Conservation (phyloP, 805 yeast genomes). For the Yamadazyma takamatsuzukensis region DNA sequence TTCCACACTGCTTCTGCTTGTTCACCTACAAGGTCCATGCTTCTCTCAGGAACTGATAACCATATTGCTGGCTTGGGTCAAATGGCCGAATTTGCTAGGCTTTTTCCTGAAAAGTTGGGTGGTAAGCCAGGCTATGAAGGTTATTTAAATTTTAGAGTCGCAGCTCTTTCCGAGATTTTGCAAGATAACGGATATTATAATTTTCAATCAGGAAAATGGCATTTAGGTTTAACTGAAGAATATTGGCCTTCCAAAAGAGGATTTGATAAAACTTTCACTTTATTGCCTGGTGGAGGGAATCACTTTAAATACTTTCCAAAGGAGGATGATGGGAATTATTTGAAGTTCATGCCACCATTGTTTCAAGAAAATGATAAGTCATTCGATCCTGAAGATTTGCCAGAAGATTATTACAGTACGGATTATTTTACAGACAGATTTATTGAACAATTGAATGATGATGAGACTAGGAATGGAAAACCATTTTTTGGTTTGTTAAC, state of each 20-base stretch:
- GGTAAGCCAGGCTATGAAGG: slow-evolving; percentile 58
- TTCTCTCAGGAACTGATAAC: slow-evolving; percentile 58
- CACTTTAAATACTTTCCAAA: slow-evolving; percentile 46
- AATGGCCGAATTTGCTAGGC: slow-evolving; percentile 46
- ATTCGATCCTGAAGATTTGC: slow-evolving; percentile 36
- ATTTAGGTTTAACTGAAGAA: slow-evolving; percentile 47
- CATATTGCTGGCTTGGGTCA: slow-evolving; percentile 61
- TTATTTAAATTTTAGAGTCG: slow-evolving; percentile 47
- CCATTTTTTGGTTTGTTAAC: slow-evolving; percentile 56
- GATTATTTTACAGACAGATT: slow-evolving; percentile 42
- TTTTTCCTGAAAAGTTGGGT: slow-evolving; percentile 33
- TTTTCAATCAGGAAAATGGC: slow-evolving; percentile 59
- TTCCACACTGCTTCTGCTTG: slow-evolving; percentile 65
- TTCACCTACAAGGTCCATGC: slow-evolving; percentile 62
- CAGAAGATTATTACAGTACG: slow-evolving; percentile 47
- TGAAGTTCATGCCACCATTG: slow-evolving; percentile 35
- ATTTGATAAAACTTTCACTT: slow-evolving; percentile 46
- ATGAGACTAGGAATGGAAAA: slow-evolving; percentile 30
- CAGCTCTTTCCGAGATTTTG: slow-evolving; percentile 50
- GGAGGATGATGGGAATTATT: slow-evolving; percentile 24
- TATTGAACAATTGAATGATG: slow-evolving; percentile 29
- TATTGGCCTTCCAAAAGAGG: slow-evolving; percentile 49
- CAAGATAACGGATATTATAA: slow-evolving; percentile 48
- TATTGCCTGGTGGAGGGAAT: slow-evolving; percentile 57
- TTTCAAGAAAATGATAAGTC: slow-evolving; percentile 36